These are phyloP conservation scores for Euphrasia confusa DNA, from an alignment of 257 asterid species.

Conservation along the genomic window DNA sequence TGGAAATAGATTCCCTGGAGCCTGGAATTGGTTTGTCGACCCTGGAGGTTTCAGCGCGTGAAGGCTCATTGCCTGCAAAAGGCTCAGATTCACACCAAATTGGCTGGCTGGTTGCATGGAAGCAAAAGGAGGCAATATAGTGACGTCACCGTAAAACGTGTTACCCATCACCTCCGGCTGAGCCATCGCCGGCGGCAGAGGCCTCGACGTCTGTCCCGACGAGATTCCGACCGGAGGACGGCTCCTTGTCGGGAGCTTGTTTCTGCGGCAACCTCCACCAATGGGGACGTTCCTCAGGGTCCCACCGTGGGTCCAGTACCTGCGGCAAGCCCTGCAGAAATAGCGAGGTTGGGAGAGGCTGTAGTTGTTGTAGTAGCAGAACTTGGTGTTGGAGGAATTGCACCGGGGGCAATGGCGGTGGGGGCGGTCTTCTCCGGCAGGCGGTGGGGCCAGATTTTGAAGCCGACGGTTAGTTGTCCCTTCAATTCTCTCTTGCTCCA, in stretches of 20 bases:
- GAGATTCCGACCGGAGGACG: not conserved
- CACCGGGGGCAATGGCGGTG: conserved; percentile 45
- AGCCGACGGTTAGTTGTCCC: conserved; percentile 17
- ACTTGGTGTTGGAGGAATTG: conserved; percentile 41
- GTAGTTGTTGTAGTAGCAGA: conserved; percentile 50
- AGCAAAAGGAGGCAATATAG: conserved; percentile 7
- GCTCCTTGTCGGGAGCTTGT: conserved; percentile 20
- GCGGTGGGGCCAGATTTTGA: conserved; percentile 16
- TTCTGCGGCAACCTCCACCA: conserved; percentile 46
- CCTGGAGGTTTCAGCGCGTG: conserved; percentile 8
- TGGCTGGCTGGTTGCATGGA: conserved; percentile 6
- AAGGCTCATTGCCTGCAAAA: conserved; percentile 25
- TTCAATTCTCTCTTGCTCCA: conserved; percentile 32
- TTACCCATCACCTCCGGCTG: conserved; percentile 14
- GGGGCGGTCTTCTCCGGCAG: conserved; percentile 2
- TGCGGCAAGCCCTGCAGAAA: conserved; percentile 48
- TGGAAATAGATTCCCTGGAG: conserved; percentile 15
- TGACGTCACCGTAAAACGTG: not conserved
- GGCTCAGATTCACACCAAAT: conserved; percentile 24
- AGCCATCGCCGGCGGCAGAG: not conserved
- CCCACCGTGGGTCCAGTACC: conserved; percentile 62
- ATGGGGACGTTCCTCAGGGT: conserved; percentile 45
- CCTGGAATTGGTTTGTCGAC: conserved; percentile 15
- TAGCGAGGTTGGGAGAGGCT: conserved; percentile 48
- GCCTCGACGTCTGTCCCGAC: conserved; percentile 7